Base-by-base conservation (phyloP, 179 eudicot genomes). In the Silene coronaria region DNA sequence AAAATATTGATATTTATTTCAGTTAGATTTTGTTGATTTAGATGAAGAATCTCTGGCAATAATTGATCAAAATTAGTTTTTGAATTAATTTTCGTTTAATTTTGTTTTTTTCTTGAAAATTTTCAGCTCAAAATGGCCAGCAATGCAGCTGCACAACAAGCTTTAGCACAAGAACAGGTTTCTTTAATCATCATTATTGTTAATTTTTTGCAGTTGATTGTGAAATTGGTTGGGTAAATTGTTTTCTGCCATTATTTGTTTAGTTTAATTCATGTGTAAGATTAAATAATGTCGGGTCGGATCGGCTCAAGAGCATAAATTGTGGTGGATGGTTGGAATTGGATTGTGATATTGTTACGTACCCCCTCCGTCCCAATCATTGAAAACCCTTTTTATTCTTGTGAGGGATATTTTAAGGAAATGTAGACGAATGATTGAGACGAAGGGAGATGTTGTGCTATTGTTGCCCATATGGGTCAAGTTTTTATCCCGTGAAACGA, bases 131-230 rank as follows among this genome's bases (percentile, higher is more conserved):
- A 68, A 77, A 74, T 80, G 83, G 86, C 88, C 46, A 78, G 80
- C 60, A 75, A 24, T 19, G 9, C 45, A 26, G 84, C 88, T 17
- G 38, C 58, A 53, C 58, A 53, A 19, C 77, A 71, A 9, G 14
- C 65, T 55, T 3, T 88, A 51, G 83, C 82, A 67, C 82, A 80
- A 32, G 85, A 85, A 42, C 89, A 88, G 89, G 91, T 88, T 14
- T 45, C 14, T 8, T 11, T 86, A 66, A 70, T 16, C 22, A 32
- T 28, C 0, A 13, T 13, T 64, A 64, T 64, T 64, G 4, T 6
- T 28, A 26, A 13, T 64, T 5, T 5, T 64, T 38, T 19, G 63
- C 64, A 32, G 57, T 24, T 63, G 4, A 30, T 67, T 36, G 14
- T 23, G 22, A 38, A 63, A 10, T 23, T 14, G 14, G 9, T 6